phyloP scores from a whole-genome alignment of 208 protist species.

The Endotrypanum monterogeii region DNA sequence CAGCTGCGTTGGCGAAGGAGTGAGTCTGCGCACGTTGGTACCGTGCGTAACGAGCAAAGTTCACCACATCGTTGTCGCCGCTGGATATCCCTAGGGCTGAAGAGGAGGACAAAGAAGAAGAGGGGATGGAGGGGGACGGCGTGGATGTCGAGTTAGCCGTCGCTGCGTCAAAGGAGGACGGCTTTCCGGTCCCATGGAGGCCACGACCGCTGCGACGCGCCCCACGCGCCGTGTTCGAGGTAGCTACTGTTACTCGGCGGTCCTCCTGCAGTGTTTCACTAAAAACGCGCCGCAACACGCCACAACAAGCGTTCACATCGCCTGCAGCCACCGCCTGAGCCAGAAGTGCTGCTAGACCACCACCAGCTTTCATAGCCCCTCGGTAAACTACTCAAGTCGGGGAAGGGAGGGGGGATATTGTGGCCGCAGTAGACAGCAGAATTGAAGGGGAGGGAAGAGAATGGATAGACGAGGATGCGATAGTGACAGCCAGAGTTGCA shows the following conservation, averaged over 20 bases:
- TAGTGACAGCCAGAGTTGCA: neutral
- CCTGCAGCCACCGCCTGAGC: conserved; percentile 50
- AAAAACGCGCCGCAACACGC: conserved; percentile 68
- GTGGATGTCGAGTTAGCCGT: neutral
- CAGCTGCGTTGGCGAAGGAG: conserved; percentile 29
- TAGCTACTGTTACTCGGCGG: neutral
- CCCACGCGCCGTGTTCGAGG: neutral
- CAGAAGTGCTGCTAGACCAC: conserved; percentile 49
- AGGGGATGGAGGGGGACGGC: conserved; percentile 4
- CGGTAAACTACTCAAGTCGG: neutral
- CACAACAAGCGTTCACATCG: conserved; percentile 86
- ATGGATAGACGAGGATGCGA: neutral
- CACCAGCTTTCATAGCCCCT: conserved; percentile 35
- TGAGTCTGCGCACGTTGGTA: conserved; percentile 27
- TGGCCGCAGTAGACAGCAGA: too few species aligned
- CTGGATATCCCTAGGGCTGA: neutral
- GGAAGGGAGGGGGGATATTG: neutral
- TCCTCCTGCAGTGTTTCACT: conserved; percentile 45
- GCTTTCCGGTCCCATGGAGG: neutral
- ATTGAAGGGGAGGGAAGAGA: neutral
- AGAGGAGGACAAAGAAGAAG: conserved; percentile 14
- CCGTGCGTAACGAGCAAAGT: conserved; percentile 31
- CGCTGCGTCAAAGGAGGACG: neutral
- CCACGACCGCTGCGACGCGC: conserved; percentile 1
- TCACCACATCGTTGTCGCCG: conserved; percentile 21